Conservation (phyloP, 2,329 filamentous ascomycete genomes). For the Aurifilum marmelostoma region DNA sequence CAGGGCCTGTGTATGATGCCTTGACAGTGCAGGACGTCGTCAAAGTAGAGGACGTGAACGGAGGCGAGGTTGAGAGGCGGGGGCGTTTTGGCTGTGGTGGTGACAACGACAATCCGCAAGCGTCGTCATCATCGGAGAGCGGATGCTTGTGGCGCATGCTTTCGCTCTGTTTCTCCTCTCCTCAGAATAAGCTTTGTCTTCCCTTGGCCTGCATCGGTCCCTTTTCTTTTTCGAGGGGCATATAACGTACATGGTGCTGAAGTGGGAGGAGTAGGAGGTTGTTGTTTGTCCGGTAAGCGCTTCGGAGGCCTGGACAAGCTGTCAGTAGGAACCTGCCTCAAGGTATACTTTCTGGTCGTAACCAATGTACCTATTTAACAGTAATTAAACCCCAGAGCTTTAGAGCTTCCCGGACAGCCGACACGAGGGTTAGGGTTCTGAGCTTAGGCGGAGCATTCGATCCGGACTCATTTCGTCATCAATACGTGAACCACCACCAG, state of each 20-base stretch:
- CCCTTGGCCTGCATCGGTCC: neutral
- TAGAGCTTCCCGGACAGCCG: neutral
- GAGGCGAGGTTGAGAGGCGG: neutral
- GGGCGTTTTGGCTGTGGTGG: constrained; percentile 16
- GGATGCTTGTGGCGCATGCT: constrained; percentile 23
- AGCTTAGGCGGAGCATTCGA: neutral
- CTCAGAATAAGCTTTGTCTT: neutral
- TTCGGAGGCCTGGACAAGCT: neutral
- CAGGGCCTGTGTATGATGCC: constrained; percentile 38
- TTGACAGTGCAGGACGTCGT: neutral
- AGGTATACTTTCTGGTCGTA: neutral
- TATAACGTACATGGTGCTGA: neutral
- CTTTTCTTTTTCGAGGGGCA: neutral
- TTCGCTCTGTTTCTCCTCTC: neutral
- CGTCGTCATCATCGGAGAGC: neutral
- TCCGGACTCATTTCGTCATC: neutral
- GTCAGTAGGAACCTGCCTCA: neutral
- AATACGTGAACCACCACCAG: neutral
- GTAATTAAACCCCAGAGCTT: neutral
- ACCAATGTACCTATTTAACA: neutral
- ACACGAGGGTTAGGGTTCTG: neutral
- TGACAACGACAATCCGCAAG: constrained; percentile 2
- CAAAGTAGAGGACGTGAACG: neutral
- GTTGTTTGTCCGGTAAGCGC: neutral
- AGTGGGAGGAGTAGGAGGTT: neutral